Base-by-base conservation (phyloP, 2,329 filamentous ascomycete genomes). In the Sporothrix pallida region DNA sequence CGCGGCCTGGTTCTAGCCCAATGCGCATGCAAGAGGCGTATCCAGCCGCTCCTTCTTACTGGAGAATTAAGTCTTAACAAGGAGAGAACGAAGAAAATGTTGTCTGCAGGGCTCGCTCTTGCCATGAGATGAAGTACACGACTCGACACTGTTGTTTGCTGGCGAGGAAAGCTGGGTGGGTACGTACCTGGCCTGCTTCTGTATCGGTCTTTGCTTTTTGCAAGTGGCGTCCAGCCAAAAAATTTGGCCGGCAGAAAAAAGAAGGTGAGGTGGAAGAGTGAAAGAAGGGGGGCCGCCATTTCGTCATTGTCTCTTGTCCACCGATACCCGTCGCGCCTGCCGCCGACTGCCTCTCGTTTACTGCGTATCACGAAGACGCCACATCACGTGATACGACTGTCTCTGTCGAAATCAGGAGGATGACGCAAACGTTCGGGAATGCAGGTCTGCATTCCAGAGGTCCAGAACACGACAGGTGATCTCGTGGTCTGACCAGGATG, bases 181-280 rank as follows among this genome's bases (percentile, higher is more conserved):
- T 67, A 67, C 62, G 62, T 67, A 67, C 17, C 54, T 56, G 23
- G 13, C 5, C 42, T 48, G 7, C 10, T 31, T 15, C 63, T 26
- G 3, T 70, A 7, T 58, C 46, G 68, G 68, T 13, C 20, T 42
- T 15, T 70, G 31, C n/a, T 46, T 44, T 37, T 37, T 37, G 31
- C 31, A 3, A 5, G 31, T 37, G 31, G 15, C 50, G n/a, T 31
- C 67, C 8, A 37, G 13, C 15, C 4, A 68, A 68, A 54, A 31
- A 58, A 52, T 67, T 42, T 67, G n/a, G 50, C 48, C 60, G 69
- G 72, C 60, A 71, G 62, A 71, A 71, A 68, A 70, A 37, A 63
- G 31, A 15, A 23, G 20, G 20, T 15, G 6, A 12, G 20, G 13
- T 13, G 3, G 17, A 50, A 68, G 17, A 50, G 20, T 17, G 8